Evolutionary conservation across 2,329 filamentous ascomycete species (phyloP).

Genomic region (Arthrobotrys conoides): DNA sequence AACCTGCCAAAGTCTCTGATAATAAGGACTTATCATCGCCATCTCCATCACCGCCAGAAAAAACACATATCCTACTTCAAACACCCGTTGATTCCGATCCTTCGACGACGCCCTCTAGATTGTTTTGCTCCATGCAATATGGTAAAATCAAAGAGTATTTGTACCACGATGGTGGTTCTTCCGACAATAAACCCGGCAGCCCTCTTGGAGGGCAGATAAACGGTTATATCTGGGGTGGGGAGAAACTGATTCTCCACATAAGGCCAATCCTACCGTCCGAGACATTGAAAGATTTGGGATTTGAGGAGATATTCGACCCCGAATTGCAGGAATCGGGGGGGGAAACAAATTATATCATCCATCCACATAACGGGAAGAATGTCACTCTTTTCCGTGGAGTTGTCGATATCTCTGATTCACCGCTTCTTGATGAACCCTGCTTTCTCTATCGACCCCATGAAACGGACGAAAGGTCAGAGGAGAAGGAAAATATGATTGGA

Average conservation of each 20-base stretch:
- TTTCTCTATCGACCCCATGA: background rate
- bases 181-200: background rate
- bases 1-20: background rate
- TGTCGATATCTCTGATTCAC: background rate
- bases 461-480: no score
- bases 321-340: background rate
- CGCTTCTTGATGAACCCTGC: conserved; percentile 13
- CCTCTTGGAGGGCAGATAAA: no score
- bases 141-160: background rate
- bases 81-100: background rate
- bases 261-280: no score
- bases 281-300: background rate
- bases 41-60: background rate
- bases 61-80: background rate
- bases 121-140: background rate
- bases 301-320: background rate
- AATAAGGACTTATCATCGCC: background rate
- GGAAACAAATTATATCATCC: background rate
- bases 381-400: background rate
- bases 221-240: background rate
- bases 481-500: no score
- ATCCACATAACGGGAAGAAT: background rate
- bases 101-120: background rate
- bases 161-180: background rate
- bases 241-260: background rate